Evolutionary conservation across 2,329 filamentous ascomycete species (phyloP).

Genomic region (Helotiales sp.): DNA sequence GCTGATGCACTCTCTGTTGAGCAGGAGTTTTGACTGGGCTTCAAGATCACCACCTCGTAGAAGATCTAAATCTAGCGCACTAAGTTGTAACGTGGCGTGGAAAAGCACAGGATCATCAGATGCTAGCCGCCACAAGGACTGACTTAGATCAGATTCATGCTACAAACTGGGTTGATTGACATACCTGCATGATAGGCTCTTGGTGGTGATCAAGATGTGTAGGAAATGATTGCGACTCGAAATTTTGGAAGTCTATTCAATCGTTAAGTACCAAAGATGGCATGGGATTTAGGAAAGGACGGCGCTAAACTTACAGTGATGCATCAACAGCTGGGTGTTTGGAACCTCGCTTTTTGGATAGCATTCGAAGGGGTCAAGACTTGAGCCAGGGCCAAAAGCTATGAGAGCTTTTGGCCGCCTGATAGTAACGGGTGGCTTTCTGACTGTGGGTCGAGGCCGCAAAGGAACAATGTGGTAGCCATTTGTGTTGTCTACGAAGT

Average conservation of each 20-base stretch:
- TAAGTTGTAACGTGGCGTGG: slow-evolving; percentile 11
- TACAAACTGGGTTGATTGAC: neutral
- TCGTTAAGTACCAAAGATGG: neutral
- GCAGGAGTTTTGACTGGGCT: slow-evolving; percentile 3
- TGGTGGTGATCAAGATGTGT: slow-evolving; percentile 1
- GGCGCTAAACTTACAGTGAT: slow-evolving; percentile 7
- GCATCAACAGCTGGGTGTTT: slow-evolving; percentile 5
- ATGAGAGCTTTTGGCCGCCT: neutral
- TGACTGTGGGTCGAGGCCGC: neutral
- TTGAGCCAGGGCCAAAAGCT: neutral
- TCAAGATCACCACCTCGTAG: neutral
- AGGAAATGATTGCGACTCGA: slow-evolving; percentile 3
- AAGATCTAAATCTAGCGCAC: slow-evolving; percentile 7
- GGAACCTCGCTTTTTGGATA: slow-evolving; percentile 5
- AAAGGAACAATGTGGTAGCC: neutral
- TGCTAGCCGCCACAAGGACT: slow-evolving; percentile 9
- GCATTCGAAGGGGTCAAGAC: slow-evolving; percentile 8
- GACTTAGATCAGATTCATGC: neutral
- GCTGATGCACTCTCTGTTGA: slow-evolving; percentile 11
- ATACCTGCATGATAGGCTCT: slow-evolving; percentile 2
- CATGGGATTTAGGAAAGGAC: neutral
- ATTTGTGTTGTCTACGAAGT: neutral
- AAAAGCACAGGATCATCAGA: slow-evolving; percentile 5
- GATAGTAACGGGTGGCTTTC: neutral
- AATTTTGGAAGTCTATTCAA: slow-evolving; percentile 3